Evolutionary conservation across 202 grass and related monocot genomes (phyloP).

Genomic region (Alloteropsis angusta): DNA sequence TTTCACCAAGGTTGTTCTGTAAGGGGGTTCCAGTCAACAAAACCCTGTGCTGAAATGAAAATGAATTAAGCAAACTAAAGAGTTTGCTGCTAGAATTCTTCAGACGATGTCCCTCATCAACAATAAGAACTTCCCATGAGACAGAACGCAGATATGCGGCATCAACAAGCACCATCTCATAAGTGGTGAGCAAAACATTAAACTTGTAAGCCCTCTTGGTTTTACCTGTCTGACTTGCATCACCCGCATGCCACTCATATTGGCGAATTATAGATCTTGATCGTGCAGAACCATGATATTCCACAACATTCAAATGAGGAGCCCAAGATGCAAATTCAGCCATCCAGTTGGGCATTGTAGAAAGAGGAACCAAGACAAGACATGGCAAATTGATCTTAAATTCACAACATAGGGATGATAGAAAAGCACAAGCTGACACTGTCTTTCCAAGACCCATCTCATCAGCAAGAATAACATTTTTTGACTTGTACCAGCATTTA

Average conservation of each 20-base stretch:
- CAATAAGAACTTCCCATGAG: conserved; percentile 95
- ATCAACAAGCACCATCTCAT: conserved; percentile 98
- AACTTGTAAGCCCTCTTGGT: conserved; percentile 71
- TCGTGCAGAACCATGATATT: conserved; percentile 94
- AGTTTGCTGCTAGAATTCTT: conserved; percentile 99
- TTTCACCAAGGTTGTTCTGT: conserved; percentile 99
- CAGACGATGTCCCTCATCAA: conserved; percentile 92
- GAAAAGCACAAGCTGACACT: conserved; percentile 84
- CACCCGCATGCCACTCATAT: conserved; percentile 86
- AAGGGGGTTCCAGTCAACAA: conserved; percentile 95
- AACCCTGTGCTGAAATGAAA: conserved; percentile 93
- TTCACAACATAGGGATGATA: conserved; percentile 83
- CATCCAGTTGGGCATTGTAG: conserved; percentile 98
- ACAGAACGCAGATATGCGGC: conserved; percentile 85
- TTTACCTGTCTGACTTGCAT: conserved; percentile 42
- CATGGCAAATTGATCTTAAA: conserved; percentile 78
- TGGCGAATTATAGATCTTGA: conserved; percentile 88
- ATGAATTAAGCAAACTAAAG: conserved; percentile 85
- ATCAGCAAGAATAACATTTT: conserved; percentile 99
- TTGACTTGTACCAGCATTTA: conserved; percentile 88
- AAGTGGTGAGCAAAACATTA: conserved; percentile 91
- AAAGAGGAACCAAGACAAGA: conserved; percentile 89
- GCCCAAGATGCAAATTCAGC: conserved; percentile 94
- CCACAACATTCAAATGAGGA: conserved; percentile 95
- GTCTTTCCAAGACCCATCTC: conserved; percentile 99